phyloP scores from a whole-genome alignment of 2,329 filamentous ascomycete genomes.

The Botryotinia calthae region DNA sequence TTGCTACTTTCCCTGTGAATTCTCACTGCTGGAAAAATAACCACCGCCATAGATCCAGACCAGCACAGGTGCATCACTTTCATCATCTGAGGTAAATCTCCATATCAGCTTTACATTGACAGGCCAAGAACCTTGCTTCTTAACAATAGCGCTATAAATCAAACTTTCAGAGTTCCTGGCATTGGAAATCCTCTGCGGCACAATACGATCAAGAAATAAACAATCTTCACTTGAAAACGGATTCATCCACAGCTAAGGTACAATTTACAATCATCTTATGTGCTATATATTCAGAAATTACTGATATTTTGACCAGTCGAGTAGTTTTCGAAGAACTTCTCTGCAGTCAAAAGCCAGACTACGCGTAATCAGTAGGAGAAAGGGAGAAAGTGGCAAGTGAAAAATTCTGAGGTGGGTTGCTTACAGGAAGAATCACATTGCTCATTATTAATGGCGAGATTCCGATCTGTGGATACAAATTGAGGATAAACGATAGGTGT shows the following conservation, averaged over 20 bases:
- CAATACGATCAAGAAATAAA: background rate
- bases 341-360: background rate
- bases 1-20: conserved; percentile 39
- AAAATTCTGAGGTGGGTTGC: conserved; percentile 20
- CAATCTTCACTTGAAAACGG: background rate
- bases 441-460: conserved; percentile 32
- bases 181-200: background rate
- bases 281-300: background rate
- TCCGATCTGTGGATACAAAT: conserved; percentile 40
- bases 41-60: conserved; percentile 42
- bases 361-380: background rate
- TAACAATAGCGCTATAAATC: background rate
- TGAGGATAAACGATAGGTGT: conserved; percentile 44
- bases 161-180: background rate
- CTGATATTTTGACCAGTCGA: background rate
- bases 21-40: conserved; percentile 43
- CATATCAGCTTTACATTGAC: background rate
- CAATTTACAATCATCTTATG: background rate
- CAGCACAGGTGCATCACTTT: background rate
- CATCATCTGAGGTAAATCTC: background rate
- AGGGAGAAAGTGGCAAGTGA: no score
- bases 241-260: background rate
- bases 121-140: background rate
- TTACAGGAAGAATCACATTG: conserved; percentile 23
- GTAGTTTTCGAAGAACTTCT: background rate